Percentiles rank a stretch among this genome's conserved stretches.
These are phyloP conservation scores for Suillus clintonianus DNA, from an alignment of 768 basidiomycete species.

Conservation along the genomic window DNA sequence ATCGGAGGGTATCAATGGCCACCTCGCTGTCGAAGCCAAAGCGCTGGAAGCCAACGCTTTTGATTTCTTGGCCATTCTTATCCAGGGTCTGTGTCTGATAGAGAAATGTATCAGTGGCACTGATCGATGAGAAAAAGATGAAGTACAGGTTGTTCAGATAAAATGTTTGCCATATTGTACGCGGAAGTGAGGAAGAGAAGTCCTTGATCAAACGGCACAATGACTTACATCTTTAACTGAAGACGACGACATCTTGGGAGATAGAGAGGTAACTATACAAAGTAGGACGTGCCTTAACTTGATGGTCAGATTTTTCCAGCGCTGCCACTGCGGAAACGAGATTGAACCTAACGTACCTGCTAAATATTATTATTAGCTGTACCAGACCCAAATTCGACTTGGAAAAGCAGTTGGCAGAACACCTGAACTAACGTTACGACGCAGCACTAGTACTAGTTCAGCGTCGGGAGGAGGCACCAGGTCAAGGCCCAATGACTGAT, in stretches of 20 bases:
- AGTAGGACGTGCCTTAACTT: background rate
- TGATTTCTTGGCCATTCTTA: conserved; percentile 75
- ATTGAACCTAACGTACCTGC: background rate
- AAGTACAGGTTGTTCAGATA: conserved; percentile 21
- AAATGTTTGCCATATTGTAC: conserved; percentile 22
- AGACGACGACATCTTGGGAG: conserved; percentile 10
- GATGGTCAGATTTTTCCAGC: background rate
- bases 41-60: conserved; percentile 76
- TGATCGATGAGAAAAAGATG: background rate
- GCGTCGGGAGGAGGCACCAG: background rate
- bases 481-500: background rate
- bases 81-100: conserved; percentile 64
- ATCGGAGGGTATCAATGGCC: conserved; percentile 74
- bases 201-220: background rate
- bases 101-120: conserved; percentile 8
- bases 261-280: background rate
- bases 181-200: background rate
- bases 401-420: background rate
- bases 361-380: background rate
- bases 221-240: conserved; percentile 12
- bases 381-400: background rate
- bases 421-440: background rate
- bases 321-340: background rate
- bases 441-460: background rate
- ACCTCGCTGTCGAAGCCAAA: conserved; percentile 93